Evolutionary conservation across 2,329 filamentous ascomycete genomes (phyloP).

Genomic region (Cercospora brassicicola): DNA sequence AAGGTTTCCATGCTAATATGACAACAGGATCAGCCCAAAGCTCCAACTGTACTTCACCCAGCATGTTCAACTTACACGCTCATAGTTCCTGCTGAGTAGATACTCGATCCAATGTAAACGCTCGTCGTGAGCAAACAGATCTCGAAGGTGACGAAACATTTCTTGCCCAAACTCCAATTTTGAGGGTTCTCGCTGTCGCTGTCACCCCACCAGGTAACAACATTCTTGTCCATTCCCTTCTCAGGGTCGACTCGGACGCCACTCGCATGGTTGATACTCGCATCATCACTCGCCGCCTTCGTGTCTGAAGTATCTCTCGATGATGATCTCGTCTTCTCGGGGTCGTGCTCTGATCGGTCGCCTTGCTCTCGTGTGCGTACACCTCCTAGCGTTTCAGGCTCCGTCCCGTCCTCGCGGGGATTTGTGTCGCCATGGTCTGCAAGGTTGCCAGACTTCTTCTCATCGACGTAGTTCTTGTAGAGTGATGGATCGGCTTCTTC

Average conservation of each 20-base stretch:
- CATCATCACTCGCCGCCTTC: slow-evolving; percentile 5
- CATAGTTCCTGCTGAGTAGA: slow-evolving; percentile 51
- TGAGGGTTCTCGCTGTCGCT: slow-evolving; percentile 44
- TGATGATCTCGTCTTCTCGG: slow-evolving; percentile 1
- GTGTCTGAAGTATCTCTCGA: slow-evolving; percentile 23
- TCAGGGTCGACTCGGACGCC: slow-evolving; percentile 52
- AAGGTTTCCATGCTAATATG: slow-evolving; percentile 41
- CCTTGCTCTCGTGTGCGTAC: slow-evolving; percentile 32
- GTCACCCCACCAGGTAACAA: slow-evolving; percentile 55
- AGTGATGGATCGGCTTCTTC: slow-evolving; percentile 52
- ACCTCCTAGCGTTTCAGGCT: slow-evolving; percentile 31
- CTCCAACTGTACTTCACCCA: neutral
- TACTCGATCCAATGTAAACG: slow-evolving; percentile 55
- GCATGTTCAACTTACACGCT: slow-evolving; percentile 33
- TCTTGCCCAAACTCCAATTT: slow-evolving; percentile 45
- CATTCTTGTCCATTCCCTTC: slow-evolving; percentile 52
- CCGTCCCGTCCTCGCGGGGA: slow-evolving; percentile 38
- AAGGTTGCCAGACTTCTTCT: slow-evolving; percentile 52
- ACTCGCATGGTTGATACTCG: slow-evolving; percentile 41
- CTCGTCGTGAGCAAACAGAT: slow-evolving; percentile 52
- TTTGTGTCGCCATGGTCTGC: slow-evolving; percentile 48
- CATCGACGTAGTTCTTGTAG: slow-evolving; percentile 52
- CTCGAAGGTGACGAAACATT: slow-evolving; percentile 48
- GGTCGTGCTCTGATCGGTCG: neutral
- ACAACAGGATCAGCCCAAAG: neutral